Percentiles rank a stretch among this genome's conserved stretches.
Evolutionary conservation across 2,329 filamentous ascomycete species (phyloP).

Genomic region (Fusarium siculi): DNA sequence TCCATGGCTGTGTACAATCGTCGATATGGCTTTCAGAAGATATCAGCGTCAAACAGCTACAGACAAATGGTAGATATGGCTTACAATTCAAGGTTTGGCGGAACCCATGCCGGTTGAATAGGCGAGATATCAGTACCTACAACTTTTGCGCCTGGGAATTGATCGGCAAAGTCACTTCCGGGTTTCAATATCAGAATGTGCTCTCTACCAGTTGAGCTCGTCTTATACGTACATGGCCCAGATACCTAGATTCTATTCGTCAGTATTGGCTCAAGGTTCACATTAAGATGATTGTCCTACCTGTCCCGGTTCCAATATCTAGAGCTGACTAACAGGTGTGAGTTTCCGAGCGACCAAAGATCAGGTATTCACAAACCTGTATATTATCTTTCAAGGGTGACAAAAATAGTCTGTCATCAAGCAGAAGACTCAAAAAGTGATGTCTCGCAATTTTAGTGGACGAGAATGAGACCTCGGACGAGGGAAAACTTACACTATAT

Average conservation of each 20-base stretch:
- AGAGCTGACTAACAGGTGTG: not conserved
- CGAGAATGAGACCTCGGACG: accelerated
- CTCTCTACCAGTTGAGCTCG: accelerated
- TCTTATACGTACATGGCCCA: conserved; percentile 9
- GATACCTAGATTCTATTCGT: not conserved
- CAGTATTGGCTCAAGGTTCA: not conserved
- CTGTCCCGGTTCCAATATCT: conserved; percentile 34
- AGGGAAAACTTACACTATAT: conserved; percentile 16
- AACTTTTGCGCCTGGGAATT: conserved; percentile 56
- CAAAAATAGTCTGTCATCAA: conserved; percentile 19
- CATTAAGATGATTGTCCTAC: not conserved
- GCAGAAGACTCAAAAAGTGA: conserved; percentile 8
- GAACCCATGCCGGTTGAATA: conserved; percentile 53
- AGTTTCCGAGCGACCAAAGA: not conserved
- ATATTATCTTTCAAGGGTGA: conserved; percentile 13
- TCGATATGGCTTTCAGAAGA: conserved; percentile 20
- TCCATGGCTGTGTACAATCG: conserved; percentile 47
- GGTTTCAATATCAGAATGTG: not conserved
- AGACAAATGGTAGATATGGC: not conserved
- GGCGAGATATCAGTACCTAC: conserved; percentile 67
- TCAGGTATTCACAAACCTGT: not conserved
- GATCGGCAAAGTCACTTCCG: conserved; percentile 60
- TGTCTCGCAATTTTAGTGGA: not conserved
- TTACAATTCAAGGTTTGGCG: conserved; percentile 21
- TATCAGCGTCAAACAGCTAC: accelerated